phyloP scores from a whole-genome alignment of 805 yeast species.

The Starmerella potacharoeniae region DNA sequence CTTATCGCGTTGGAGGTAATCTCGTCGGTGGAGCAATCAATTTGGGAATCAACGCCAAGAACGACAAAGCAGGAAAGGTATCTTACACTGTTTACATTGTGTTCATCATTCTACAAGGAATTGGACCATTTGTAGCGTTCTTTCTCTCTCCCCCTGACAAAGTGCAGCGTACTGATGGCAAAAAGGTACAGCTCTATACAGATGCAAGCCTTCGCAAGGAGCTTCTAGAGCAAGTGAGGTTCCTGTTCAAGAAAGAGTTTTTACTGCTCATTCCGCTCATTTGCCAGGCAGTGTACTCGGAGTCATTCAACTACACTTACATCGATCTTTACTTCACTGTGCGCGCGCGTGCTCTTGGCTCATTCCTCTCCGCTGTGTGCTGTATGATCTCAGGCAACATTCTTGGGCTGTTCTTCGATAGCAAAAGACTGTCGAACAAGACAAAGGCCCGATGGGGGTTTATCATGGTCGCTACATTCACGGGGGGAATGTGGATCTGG shows the following conservation, averaged over 20 bases:
- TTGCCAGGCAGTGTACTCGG: constrained; percentile 16
- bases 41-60: constrained; percentile 14
- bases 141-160: constrained; percentile 19
- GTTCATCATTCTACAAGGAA: constrained; percentile 20
- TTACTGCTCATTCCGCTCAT: constrained; percentile 13
- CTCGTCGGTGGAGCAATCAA: constrained; percentile 23
- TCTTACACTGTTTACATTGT: constrained; percentile 10
- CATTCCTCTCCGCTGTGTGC: constrained; percentile 42
- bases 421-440: constrained; percentile 32
- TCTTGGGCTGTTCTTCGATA: constrained; percentile 35
- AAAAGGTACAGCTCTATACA: constrained; percentile 10
- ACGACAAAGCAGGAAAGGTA: constrained; percentile 14
- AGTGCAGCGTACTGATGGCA: constrained; percentile 28
- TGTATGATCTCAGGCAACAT: constrained; percentile 38
- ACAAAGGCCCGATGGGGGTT: constrained; percentile 39
- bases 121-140: constrained; percentile 20
- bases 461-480: constrained; percentile 34
- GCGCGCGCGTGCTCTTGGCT: constrained; percentile 46
- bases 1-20: constrained; percentile 18
- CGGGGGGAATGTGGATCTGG: constrained; percentile 29
- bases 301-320: constrained; percentile 14
- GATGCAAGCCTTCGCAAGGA: constrained; percentile 1
- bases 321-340: constrained; percentile 36
- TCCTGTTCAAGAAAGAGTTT: constrained; percentile 8
- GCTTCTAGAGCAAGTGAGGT: constrained; percentile 11